Evolutionary conservation across 202 grass and related monocot genomes (phyloP), one percentile per base, ranked within the genome.

Genomic region (Zoysia matrella): DNA sequence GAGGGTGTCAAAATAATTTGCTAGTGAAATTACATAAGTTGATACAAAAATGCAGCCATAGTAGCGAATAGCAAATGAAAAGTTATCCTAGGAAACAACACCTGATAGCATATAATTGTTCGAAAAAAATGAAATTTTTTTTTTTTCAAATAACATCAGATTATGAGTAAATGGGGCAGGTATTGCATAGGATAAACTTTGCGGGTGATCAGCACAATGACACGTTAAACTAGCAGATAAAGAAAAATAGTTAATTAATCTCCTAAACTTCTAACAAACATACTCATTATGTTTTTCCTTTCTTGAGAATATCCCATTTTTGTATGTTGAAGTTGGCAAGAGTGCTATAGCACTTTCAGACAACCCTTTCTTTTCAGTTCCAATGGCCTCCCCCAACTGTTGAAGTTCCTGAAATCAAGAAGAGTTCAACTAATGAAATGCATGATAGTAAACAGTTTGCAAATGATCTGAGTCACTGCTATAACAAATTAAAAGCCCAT

Each of bases 261-360:
- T 76, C 61, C 13, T 56, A 66, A 79, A 50, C 47, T 56, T 77
- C 3, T 42, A 1, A 13, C 55, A 64, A 70, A 88, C 90, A 75
- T 99, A 99, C 96, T 99, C 90, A 1, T 95, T 88, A 54, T 87
- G 71, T 53, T 96, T 99, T 71, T 91, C 91, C 68, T 90, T 94
- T 83, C 74, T 91, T 49, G 89, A 99, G 78, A 99, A 99, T 89
- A 99, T 74, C 65, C 89, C 75, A 67, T 64, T 81, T 90, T 87
- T 96, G 88, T 94, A 90, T 48, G 84, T 90, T 78, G 89, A 89
- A 48, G 85, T 81, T 14, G 64, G 89, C 78, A 96, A 79, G 73
- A 72, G 74, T 46, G 81, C 63, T 87, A 96, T 94, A 72, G 77
- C 22, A 69, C 83, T 73, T 75, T 94, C 85, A 45, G 93, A 69